Evolutionary conservation across 169 alveolate species (phyloP).

Genomic region (Plasmodium gallinaceum): DNA sequence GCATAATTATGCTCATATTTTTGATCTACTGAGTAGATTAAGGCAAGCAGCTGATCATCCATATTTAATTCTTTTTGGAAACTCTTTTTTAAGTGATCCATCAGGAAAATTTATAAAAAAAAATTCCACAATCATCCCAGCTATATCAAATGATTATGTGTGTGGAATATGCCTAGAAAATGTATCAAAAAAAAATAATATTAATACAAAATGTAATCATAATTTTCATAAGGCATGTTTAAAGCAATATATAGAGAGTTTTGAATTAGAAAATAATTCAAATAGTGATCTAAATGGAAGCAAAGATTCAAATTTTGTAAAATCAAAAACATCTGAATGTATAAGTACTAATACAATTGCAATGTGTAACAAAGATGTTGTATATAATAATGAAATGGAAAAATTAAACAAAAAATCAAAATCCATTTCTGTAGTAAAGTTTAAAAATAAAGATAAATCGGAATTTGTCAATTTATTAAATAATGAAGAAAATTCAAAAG

Average conservation of each 20-base stretch:
- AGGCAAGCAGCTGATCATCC: constrained; percentile 95
- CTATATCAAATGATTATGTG: constrained; percentile 77
- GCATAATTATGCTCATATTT: constrained; percentile 93
- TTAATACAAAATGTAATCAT: constrained; percentile 89
- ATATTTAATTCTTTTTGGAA: constrained; percentile 90
- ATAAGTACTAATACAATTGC: neutral
- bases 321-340: neutral
- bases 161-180: constrained; percentile 87
- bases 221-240: constrained; percentile 89
- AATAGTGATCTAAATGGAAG: neutral
- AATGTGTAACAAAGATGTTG: neutral
- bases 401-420: constrained; percentile 47
- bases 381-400: constrained; percentile 43
- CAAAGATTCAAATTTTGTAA: neutral
- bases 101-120: constrained; percentile 76
- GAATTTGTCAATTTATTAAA: constrained; percentile 26
- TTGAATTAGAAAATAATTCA: constrained; percentile 80
- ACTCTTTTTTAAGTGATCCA: constrained; percentile 81
- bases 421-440: constrained; percentile 77
- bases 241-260: constrained; percentile 84
- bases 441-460: constrained; percentile 45
- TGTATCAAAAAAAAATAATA: constrained; percentile 76
- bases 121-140: constrained; percentile 76
- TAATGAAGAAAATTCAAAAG: constrained; percentile 45
- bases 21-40: constrained; percentile 90